These are phyloP conservation scores for Neofusicoccum sp. DNA, from an alignment of 2,329 filamentous ascomycete genomes.

Conservation along the genomic window DNA sequence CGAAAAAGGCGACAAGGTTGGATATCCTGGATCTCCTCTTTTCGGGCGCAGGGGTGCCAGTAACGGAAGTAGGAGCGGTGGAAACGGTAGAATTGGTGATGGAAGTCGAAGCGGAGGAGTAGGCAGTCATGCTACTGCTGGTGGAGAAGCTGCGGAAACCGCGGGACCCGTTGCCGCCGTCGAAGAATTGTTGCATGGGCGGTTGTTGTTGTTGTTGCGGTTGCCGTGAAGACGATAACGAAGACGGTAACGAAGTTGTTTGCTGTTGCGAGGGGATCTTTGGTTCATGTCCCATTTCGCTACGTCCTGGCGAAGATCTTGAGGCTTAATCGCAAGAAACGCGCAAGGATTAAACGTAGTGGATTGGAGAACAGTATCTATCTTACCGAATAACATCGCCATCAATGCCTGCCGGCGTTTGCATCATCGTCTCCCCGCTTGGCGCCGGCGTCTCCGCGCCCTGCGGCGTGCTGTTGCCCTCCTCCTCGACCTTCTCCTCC, in stretches of 20 bases:
- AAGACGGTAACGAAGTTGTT: not conserved
- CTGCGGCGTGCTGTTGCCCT: slow-evolving; percentile 9
- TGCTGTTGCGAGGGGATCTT: no score
- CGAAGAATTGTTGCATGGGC: no score
- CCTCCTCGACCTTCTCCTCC: slow-evolving; percentile 11
- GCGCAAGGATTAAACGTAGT: not conserved
- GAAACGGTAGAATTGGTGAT: slow-evolving; percentile 1
- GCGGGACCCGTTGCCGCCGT: not conserved
- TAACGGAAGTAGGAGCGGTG: not conserved
- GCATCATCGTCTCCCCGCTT: slow-evolving; percentile 15
- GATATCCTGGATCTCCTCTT: not conserved
- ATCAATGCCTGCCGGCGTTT: slow-evolving; percentile 16
- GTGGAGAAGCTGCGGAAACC: slow-evolving; percentile 6
- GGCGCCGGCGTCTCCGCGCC: slow-evolving; percentile 10
- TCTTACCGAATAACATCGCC: slow-evolving; percentile 19
- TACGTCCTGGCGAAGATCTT: slow-evolving; percentile 15
- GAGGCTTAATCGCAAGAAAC: slow-evolving; percentile 15
- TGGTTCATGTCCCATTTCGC: no score
- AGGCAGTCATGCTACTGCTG: slow-evolving; percentile 11
- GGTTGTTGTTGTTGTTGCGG: no score
- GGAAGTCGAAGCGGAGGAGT: not conserved
- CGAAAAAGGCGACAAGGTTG: slow-evolving; percentile 10
- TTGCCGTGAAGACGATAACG: not conserved
- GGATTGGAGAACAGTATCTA: slow-evolving; percentile 14
- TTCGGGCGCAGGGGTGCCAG: not conserved